Base-by-base conservation (phyloP, 2,329 filamentous ascomycete genomes). In the Alternaria triticina region DNA sequence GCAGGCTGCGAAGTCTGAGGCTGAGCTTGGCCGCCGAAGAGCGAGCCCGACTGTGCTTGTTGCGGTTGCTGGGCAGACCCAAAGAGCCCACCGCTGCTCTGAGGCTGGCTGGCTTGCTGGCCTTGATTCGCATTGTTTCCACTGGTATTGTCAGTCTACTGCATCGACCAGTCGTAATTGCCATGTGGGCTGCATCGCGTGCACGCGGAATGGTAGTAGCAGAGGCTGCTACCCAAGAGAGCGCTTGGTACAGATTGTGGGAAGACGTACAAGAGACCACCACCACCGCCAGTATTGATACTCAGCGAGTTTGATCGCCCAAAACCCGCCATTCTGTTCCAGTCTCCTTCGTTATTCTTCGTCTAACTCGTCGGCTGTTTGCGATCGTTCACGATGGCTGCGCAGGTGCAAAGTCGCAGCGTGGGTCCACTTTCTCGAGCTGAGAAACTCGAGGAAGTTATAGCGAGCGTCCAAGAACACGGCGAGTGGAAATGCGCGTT, bases 231-330 rank as follows among this genome's bases (percentile, higher is more conserved):
- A 28, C 17, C 28, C 43, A 20, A 40, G 43, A 23, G 13, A 51
- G 55, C 17, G 22, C 12, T 25, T 27, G 13, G 4, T 10, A 10
- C 22, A 44, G 17, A 15, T 25, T 50, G 36, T 9, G 25, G 12
- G 54, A 46, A 62, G 27, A 79, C 83, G 77, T 77, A 85, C 83
- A 85, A 85, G 49, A 84, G 77, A 56, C 82, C 81, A 74, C 83
- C 74, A 25, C 61, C 61, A 15, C 55, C 46, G 28, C 82, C 82
- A 20, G 86, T 88, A 71, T 87, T 88, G 71, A 88, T 83, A 62
- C 82, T 85, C 73, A 88, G 78, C 61, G 82, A 83, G 71, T 84
- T 84, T 23, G 82, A 84, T 50, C 83, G 79, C 47, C 82, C 82
- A 68, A 84, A 82, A 46, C 82, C 82, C 72, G 82, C 70, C 77